These are phyloP conservation scores for Plasmopara viticola DNA, from an alignment of 352 stramenopile genomes.

Conservation along the genomic window DNA sequence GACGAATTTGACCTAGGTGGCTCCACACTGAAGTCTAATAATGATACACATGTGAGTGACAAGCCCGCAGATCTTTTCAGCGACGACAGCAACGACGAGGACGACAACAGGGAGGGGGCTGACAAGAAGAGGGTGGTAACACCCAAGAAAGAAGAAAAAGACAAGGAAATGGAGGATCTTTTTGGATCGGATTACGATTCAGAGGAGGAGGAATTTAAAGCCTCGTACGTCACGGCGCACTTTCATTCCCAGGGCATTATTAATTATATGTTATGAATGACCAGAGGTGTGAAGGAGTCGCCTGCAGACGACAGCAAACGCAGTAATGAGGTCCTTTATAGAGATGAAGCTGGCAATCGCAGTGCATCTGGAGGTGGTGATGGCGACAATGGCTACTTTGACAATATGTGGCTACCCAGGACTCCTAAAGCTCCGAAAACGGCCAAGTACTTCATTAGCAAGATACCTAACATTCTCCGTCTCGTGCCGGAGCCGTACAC, in stretches of 20 bases:
- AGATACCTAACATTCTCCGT: conserved; percentile 83
- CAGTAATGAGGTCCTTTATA: conserved; percentile 35
- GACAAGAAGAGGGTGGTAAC: conserved; percentile 16
- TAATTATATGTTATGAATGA: conserved; percentile 11
- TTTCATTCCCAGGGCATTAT: conserved; percentile 1
- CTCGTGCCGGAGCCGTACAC: conserved; percentile 77
- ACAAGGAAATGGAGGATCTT: conserved; percentile 85
- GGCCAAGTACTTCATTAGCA: conserved; percentile 61
- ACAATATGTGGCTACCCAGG: conserved; percentile 71
- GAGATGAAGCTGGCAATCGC: conserved; percentile 35
- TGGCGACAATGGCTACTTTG: conserved; percentile 28
- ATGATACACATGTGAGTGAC: conserved; percentile 1
- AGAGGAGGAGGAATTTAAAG: conserved; percentile 85
- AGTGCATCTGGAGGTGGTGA: conserved; percentile 16
- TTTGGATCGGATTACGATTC: conserved; percentile 87
- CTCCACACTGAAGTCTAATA: conserved; percentile 20
- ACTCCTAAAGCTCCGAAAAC: conserved; percentile 63
- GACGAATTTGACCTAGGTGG: conserved; percentile 69
- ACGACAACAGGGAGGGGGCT: conserved; percentile 16
- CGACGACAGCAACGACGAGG: conserved; percentile 57
- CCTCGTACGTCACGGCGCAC: conserved; percentile 40
- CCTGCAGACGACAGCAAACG: conserved; percentile 58
- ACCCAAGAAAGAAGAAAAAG: conserved; percentile 44
- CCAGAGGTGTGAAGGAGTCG: conserved; percentile 78
- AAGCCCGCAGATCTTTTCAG: conserved; percentile 48